Conservation (phyloP, 176 grass and related monocot species). For the Chrysopogon serrulatus region DNA sequence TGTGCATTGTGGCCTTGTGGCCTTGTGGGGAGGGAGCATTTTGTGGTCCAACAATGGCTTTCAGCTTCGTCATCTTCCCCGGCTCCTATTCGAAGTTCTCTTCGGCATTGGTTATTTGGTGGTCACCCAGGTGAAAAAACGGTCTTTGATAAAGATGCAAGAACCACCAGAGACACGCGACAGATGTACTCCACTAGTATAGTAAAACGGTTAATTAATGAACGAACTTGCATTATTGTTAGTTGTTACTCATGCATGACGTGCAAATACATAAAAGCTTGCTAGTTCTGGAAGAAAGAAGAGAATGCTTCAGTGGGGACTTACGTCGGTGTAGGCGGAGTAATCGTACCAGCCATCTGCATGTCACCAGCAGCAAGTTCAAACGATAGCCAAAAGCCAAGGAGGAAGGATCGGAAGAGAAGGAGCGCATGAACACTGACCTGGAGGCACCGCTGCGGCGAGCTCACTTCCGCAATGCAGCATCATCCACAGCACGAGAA, state of each 20-base stretch:
- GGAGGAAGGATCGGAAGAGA: neutral
- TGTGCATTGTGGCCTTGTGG: conserved; percentile 14
- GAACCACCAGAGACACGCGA: neutral
- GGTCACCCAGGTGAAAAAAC: neutral
- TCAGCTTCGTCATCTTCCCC: conserved; percentile 13
- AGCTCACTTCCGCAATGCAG: conserved; percentile 25
- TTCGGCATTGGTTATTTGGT: conserved; percentile 9
- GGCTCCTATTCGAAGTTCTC: neutral
- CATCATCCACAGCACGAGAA: conserved; percentile 28
- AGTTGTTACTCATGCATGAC: neutral
- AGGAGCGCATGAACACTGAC: conserved; percentile 22
- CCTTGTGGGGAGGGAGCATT: conserved; percentile 8
- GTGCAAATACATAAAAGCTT: neutral
- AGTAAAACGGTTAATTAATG: neutral
- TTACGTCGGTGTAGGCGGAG: conserved; percentile 60
- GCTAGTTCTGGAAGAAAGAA: neutral
- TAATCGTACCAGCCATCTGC: conserved; percentile 66
- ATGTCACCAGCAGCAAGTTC: neutral
- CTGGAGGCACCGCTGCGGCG: conserved; percentile 33
- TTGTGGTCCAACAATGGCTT: conserved; percentile 25
- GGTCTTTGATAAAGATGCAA: conserved; percentile 17
- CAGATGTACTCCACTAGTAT: neutral
- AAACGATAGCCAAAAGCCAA: neutral
- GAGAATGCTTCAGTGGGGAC: neutral
- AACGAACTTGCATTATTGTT: neutral